Evolutionary conservation across 495 filamentous ascomycete species (phyloP).

Genomic region (Hypoxylon crocopeplum): DNA sequence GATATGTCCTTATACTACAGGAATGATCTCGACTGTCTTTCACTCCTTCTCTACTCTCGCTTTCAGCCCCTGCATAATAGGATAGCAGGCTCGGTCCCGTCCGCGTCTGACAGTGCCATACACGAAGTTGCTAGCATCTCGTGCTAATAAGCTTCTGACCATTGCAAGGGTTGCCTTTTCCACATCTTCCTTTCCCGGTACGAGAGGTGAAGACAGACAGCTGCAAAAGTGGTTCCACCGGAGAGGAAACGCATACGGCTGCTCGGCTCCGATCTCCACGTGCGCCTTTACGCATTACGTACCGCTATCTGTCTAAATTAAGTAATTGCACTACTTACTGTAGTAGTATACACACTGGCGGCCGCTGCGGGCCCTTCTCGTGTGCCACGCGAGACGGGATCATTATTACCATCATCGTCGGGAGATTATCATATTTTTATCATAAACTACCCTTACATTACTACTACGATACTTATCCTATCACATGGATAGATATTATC

Average conservation of each 20-base stretch:
- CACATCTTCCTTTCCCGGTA: neutral
- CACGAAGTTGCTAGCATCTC: too few relatives aligned
- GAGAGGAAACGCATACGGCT: neutral
- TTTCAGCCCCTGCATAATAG: neutral
- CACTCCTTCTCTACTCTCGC: neutral
- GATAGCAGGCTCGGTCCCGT: conserved; percentile 1
- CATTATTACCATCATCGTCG: too few relatives aligned
- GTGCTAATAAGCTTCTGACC: too few relatives aligned
- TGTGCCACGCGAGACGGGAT: conserved; percentile 5
- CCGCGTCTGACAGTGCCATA: neutral
- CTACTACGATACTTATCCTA: conserved; percentile 10
- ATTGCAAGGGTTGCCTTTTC: neutral
- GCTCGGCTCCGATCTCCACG: conserved; percentile 25
- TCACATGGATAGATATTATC: too few relatives aligned
- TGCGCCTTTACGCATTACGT: conserved; percentile 12
- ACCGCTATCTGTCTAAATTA: conserved; percentile 18
- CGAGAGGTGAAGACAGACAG: too few relatives aligned
- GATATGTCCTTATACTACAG: conserved; percentile 1
- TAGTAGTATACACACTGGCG: neutral
- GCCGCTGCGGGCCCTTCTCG: neutral
- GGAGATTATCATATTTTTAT: too few relatives aligned
- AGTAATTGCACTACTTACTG: conserved; percentile 20
- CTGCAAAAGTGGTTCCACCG: conserved; percentile 1
- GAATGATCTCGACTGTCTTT: neutral
- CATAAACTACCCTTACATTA: too few relatives aligned